Evolutionary conservation across 768 basidiomycete genomes (phyloP), one percentile per base, ranked within the genome.

Genomic region (Termitomyces sp.): DNA sequence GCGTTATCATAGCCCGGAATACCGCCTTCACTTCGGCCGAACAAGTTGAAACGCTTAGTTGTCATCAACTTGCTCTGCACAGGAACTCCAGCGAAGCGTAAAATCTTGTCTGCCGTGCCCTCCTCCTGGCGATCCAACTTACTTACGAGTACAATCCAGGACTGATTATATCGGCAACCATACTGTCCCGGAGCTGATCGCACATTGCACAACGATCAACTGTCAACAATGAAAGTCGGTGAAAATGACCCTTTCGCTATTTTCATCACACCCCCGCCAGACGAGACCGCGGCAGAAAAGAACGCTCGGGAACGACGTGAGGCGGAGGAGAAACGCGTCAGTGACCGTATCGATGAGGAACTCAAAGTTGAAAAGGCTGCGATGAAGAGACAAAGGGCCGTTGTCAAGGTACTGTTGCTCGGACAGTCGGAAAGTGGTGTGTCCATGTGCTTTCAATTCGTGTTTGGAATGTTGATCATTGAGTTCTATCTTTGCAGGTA

Each of bases 361-460:
- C 69, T 86, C 47, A 78, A 77, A 58, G 69, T 61, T 15, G 82
- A 85, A 63, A 74, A 63, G 58, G 73, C 57, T 4, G 73, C 70
- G 5, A 62, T 78, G 65, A 83, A 81, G 70, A 76, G 76, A 68
- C 70, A 64, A 37, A 77, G 76, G 63, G 66, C 72, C 34, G 66
- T 78, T 24, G 76, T 85, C 31, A 78, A 79, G 61, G 75, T 87
- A 6, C 68, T 87, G 3, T 56, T 87, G 5, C 74, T 86, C 2
- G 86, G 85, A 4, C 84, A 85, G 61, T 76, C 76, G n/a, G 85
- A 86, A 70, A 84, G 82, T 33, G 84, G 83, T 78, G 49, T 67
- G 80, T 72, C 53, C 11, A 33, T 11, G 13, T 50, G 42, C 7
- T 27, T 12, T 33, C 16, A n/a, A 8, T 33, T 2, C 18, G 12